Evolutionary conservation across 2,329 filamentous ascomycete genomes (phyloP).

Genomic region (Orbilia quercus): DNA sequence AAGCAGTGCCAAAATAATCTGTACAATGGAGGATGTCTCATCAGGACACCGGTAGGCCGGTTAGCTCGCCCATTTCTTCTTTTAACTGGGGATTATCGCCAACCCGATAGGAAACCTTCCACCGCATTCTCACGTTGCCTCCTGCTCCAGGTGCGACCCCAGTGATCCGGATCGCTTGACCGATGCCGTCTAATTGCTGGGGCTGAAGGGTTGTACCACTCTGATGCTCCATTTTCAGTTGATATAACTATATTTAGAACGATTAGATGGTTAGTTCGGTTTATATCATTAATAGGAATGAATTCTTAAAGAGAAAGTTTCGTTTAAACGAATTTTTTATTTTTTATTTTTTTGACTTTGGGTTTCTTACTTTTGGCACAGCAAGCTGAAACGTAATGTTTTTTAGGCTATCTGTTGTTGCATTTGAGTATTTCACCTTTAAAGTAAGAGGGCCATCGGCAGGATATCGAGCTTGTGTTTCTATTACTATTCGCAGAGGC

Average conservation of each 20-base stretch:
- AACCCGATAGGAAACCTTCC: constrained; percentile 83
- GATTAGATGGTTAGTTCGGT: constrained; percentile 18
- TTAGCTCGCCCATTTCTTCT: constrained; percentile 86
- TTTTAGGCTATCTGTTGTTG: constrained; percentile 74
- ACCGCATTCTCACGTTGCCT: constrained; percentile 84
- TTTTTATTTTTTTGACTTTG: constrained; percentile 8
- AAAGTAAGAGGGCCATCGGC: constrained; percentile 73
- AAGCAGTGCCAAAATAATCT: constrained; percentile 27
- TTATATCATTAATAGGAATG: too few relatives aligned
- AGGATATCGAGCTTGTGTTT: constrained; percentile 70
- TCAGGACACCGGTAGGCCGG: constrained; percentile 78
- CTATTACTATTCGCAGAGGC: constrained; percentile 77
- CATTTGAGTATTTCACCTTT: constrained; percentile 85
- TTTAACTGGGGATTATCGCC: constrained; percentile 68
- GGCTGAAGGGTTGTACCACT: constrained; percentile 80
- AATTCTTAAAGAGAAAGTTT: constrained; percentile 1
- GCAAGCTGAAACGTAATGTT: constrained; percentile 92
- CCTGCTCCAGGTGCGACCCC: constrained; percentile 79
- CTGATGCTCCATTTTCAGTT: constrained; percentile 78
- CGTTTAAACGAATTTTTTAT: constrained; percentile 26
- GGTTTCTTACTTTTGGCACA: constrained; percentile 80
- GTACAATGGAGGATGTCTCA: constrained; percentile 22
- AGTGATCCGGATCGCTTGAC: constrained; percentile 81
- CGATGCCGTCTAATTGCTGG: constrained; percentile 78
- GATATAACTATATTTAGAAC: constrained; percentile 65